Percentiles rank a stretch among this genome's conserved stretches.
These are phyloP conservation scores for Herpetomonas samuelpessoai DNA, from an alignment of 208 protist species.

Conservation along the genomic window DNA sequence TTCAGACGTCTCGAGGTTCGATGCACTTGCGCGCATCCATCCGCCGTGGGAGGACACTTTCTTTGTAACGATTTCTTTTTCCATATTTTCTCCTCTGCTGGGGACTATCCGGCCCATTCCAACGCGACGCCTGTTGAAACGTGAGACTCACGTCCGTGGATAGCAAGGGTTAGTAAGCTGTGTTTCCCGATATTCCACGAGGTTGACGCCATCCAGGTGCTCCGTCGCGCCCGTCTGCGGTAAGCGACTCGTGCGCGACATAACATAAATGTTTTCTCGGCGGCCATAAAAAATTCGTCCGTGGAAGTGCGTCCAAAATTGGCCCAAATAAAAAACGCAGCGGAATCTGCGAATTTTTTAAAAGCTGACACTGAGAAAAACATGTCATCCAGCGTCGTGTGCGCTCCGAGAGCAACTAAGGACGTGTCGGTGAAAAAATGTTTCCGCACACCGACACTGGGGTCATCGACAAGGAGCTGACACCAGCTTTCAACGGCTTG, in stretches of 20 bases:
- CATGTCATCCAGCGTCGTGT: background rate
- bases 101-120: background rate
- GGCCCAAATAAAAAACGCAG: background rate
- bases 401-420: background rate
- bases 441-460: background rate
- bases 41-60: too few relatives aligned
- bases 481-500: background rate
- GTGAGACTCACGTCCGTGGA: background rate
- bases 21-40: too few relatives aligned
- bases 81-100: too few relatives aligned
- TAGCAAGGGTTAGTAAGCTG: background rate
- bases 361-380: background rate
- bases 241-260: background rate
- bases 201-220: background rate
- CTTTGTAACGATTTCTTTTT: too few relatives aligned
- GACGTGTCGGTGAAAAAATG: background rate
- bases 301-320: background rate
- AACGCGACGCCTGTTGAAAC: background rate
- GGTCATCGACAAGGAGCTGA: background rate
- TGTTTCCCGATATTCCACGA: background rate
- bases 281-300: background rate
- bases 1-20: too few relatives aligned
- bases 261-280: background rate
- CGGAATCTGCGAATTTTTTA: background rate
- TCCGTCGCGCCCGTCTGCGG: background rate